phyloP scores from a whole-genome alignment of 2,329 filamentous ascomycete genomes.

The Byssochlamys sp. region DNA sequence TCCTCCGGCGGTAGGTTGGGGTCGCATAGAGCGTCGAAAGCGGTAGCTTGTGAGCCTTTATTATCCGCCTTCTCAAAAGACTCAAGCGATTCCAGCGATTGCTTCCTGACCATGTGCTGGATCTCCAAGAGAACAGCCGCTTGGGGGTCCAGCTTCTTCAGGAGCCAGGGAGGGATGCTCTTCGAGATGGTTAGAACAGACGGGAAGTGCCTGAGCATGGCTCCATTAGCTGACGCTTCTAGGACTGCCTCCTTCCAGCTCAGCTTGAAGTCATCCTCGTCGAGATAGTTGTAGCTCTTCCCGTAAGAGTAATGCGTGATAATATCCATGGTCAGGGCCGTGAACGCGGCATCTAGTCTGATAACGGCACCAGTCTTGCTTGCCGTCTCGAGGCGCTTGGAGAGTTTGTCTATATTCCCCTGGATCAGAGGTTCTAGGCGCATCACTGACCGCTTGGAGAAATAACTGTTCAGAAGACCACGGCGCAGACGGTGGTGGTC shows the following conservation, averaged over 20 bases:
- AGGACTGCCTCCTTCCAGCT: conserved; percentile 16
- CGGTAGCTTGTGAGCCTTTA: conserved; percentile 4
- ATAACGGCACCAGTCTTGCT: conserved; percentile 9
- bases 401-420: conserved; percentile 23
- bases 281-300: conserved; percentile 21
- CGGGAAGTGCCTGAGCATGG: conserved; percentile 20
- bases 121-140: conserved; percentile 4
- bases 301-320: conserved; percentile 32
- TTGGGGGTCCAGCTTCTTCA: conserved; percentile 4
- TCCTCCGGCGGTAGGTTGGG: conserved; percentile 28
- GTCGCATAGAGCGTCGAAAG: conserved; percentile 24
- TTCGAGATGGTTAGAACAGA: conserved; percentile 18
- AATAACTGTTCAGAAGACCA: conserved; percentile 11
- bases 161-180: conserved; percentile 11
- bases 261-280: conserved; percentile 17
- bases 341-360: conserved; percentile 16
- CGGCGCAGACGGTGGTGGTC: conserved; percentile 17
- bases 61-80: neutral
- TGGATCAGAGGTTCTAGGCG: conserved; percentile 30
- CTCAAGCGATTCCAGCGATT: conserved; percentile 1
- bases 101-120: conserved; percentile 1
- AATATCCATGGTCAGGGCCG: conserved; percentile 26
- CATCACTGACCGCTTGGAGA: conserved; percentile 27
- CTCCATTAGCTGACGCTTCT: conserved; percentile 14
- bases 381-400: conserved; percentile 15